A percentile compares a stretch with the other conserved stretches of the same genome.
Evolutionary conservation across 2,329 filamentous ascomycete genomes (phyloP).

Genomic region (Trichophyton schoenleinii): DNA sequence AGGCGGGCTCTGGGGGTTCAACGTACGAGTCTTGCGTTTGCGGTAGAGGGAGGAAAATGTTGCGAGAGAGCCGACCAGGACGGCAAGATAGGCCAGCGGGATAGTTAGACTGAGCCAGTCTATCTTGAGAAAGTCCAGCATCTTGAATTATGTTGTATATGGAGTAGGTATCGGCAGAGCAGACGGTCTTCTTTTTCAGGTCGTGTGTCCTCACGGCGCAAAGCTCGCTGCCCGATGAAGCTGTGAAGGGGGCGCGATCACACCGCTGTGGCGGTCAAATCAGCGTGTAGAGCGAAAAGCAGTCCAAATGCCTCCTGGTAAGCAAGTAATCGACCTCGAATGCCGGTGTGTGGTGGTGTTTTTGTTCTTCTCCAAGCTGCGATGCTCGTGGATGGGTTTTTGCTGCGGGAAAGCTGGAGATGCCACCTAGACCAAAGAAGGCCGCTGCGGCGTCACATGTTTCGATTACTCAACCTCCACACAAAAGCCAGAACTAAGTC

Average conservation of each 20-base stretch:
- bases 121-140: constrained; percentile 39
- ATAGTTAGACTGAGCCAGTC: constrained; percentile 68
- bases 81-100: constrained; percentile 77
- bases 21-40: constrained; percentile 72
- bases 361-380: neutral
- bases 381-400: neutral
- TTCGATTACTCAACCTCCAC: neutral
- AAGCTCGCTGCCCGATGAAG: neutral
- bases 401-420: neutral
- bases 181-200: neutral
- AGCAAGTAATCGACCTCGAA: neutral
- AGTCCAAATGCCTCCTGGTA: neutral
- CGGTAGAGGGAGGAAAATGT: constrained; percentile 90
- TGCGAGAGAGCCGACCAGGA: constrained; percentile 75
- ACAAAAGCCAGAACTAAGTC: neutral
- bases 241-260: neutral
- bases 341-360: neutral
- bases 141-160: constrained; percentile 17
- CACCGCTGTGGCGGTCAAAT: neutral
- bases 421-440: neutral
- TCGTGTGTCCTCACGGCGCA: neutral
- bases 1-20: constrained; percentile 1
- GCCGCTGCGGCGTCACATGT: constrained; percentile 1
- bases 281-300: neutral
- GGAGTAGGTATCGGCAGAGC: neutral